Evolutionary conservation across 1,284 basidiomycete genomes (phyloP).

Genomic region (Austroboletus sp.): DNA sequence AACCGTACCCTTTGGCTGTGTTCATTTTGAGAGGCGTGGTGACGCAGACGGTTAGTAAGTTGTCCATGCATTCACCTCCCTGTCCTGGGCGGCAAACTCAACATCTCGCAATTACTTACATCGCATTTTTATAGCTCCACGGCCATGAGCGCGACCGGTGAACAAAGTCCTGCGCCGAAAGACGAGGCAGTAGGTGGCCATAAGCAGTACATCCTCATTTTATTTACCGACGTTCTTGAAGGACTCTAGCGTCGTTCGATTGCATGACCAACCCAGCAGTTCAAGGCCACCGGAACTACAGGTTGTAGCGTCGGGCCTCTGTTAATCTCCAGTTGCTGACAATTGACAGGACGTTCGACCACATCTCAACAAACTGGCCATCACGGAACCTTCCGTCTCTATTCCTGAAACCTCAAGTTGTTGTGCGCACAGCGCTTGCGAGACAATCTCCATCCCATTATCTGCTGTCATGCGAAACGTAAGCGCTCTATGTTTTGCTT

Average conservation of each 20-base stretch:
- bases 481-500: slow-evolving; percentile 1
- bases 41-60: background rate
- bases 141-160: slow-evolving; percentile 2
- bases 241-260: slow-evolving; percentile 8
- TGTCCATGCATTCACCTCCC: slow-evolving; percentile 9
- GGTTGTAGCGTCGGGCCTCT: slow-evolving; percentile 1
- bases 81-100: background rate
- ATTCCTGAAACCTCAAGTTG: slow-evolving; percentile 1
- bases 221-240: slow-evolving; percentile 5
- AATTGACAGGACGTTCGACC: slow-evolving; percentile 10
- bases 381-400: slow-evolving; percentile 7
- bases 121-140: background rate
- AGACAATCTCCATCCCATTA: slow-evolving; percentile 5
- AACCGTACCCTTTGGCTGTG: background rate
- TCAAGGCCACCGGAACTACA: slow-evolving; percentile 1
- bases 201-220: background rate
- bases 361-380: slow-evolving; percentile 11
- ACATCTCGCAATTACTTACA: background rate
- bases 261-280: background rate
- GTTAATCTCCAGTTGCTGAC: slow-evolving; percentile 3
- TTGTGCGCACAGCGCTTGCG: slow-evolving; percentile 10
- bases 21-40: background rate
- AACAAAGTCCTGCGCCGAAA: background rate
- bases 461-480: slow-evolving; percentile 11
- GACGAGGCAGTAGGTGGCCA: slow-evolving; percentile 11